Evolutionary conservation across 1,139 yeast genomes (phyloP), one percentile per base, ranked within the genome.

Genomic region (Hansenula sp.): DNA sequence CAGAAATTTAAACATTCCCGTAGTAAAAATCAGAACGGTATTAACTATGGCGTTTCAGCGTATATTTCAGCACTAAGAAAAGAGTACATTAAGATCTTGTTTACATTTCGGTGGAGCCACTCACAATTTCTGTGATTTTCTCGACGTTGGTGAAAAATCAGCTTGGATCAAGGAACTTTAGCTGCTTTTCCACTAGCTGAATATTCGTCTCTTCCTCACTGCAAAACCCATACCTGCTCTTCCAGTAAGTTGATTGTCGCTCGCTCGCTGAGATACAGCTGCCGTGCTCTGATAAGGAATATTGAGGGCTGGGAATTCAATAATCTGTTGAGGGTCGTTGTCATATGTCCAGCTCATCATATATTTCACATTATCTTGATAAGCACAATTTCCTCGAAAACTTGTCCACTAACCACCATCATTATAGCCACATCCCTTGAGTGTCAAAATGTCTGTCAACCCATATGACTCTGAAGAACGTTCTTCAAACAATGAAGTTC

Each of bases 401-500:
- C n/a, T n/a, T n/a, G n/a, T n/a, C n/a, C n/a, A 24, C 26, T 8
- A 24, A 24, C 26, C 5, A 11, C 9, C 12, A 24, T 10, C 13
- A 10, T 24, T 13, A 6, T 20, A 27, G 17, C n/a, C 8, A 2
- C 13, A 3, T 11, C 3, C 16, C 18, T 35, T n/a, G n/a, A 24
- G 29, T n/a, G n/a, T 19, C 17, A 25, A 13, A 13, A 29, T 35
- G 36, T 31, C 41, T 19, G 20, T 35, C 13, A 14, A 21, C 13
- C 13, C 26, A 24, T 24, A 14, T 24, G 40, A 30, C 19, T 28
- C 43, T 27, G 37, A n/a, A n/a, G n/a, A n/a, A n/a, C n/a, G n/a
- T n/a, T n/a, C 43, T 40, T 26, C 40, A 34, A 36, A 39, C 41
- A 38, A 30, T 28, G 53, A 51, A 41, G 14, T 45, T 41, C 46